Percentiles rank a stretch among this genome's conserved stretches.
Evolutionary conservation across 2,329 filamentous ascomycete genomes (phyloP).

Genomic region (Diaporthe eres): DNA sequence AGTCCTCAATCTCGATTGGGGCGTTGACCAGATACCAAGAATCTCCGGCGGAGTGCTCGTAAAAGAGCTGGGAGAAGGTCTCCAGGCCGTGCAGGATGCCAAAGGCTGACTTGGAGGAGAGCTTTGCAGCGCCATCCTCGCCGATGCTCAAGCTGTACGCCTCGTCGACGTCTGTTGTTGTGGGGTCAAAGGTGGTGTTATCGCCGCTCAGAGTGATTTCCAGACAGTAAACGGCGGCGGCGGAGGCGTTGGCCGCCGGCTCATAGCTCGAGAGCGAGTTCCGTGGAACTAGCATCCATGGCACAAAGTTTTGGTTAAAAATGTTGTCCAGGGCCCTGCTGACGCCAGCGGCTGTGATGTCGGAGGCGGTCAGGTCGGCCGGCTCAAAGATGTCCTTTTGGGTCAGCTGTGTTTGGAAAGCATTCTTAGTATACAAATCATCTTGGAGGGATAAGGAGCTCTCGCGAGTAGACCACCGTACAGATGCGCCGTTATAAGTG

Average conservation of each 20-base stretch:
- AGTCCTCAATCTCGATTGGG: conserved; percentile 80
- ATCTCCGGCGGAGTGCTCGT: conserved; percentile 71
- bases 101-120: conserved; percentile 75
- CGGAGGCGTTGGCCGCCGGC: conserved; percentile 62
- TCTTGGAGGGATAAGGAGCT: conserved; percentile 43
- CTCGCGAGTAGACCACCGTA: conserved; percentile 60
- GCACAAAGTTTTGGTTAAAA: conserved; percentile 78
- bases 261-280: conserved; percentile 72
- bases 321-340: conserved; percentile 74
- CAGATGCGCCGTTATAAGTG: conserved; percentile 71
- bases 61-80: conserved; percentile 86
- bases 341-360: conserved; percentile 69
- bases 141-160: conserved; percentile 78
- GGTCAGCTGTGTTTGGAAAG: conserved; percentile 59
- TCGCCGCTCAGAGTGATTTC: conserved; percentile 71
- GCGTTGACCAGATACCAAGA: conserved; percentile 78
- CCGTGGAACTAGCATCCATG: conserved; percentile 82
- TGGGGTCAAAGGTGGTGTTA: conserved; percentile 73
- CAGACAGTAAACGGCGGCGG: conserved; percentile 71
- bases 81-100: conserved; percentile 82
- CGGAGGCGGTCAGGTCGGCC: conserved; percentile 60
- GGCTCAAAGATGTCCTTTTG: conserved; percentile 62
- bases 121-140: conserved; percentile 69
- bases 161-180: conserved; percentile 75
- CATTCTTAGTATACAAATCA: conserved; percentile 51